Conservation (phyloP, 805 yeast genomes). For the Isabelozyma gotoi region DNA sequence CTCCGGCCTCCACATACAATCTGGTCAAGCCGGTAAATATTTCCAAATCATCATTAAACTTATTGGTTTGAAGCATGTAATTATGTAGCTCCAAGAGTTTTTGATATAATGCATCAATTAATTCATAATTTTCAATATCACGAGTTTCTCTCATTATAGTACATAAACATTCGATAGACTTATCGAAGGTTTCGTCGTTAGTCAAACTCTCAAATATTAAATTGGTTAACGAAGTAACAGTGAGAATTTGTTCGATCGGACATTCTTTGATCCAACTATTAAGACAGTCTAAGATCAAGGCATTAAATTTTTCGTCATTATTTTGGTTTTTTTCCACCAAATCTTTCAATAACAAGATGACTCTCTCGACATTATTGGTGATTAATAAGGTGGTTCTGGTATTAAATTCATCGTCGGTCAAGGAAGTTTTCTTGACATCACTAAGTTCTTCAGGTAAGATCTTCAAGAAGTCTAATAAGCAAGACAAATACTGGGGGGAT, state of each 20-base stretch:
- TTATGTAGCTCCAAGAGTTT: conserved; percentile 65
- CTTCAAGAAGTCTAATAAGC: conserved; percentile 75
- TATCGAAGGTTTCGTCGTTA: conserved; percentile 72
- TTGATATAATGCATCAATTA: conserved; percentile 66
- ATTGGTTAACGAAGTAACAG: conserved; percentile 61
- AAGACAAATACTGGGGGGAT: conserved; percentile 35
- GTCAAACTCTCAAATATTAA: conserved; percentile 63
- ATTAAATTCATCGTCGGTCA: conserved; percentile 79
- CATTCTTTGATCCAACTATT: conserved; percentile 91
- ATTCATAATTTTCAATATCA: conserved; percentile 63
- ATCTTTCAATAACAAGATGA: conserved; percentile 60
- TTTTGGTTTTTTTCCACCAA: conserved; percentile 25
- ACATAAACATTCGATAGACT: conserved; percentile 83
- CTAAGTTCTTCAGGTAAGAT: conserved; percentile 89
- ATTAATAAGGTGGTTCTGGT: conserved; percentile 63
- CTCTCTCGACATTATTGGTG: conserved; percentile 63
- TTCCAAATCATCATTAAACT: conserved; percentile 58
- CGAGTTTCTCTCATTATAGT: conserved; percentile 79
- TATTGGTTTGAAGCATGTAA: conserved; percentile 36
- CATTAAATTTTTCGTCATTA: conserved; percentile 29
- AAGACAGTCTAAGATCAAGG: conserved; percentile 67
- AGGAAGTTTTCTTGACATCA: conserved; percentile 72
- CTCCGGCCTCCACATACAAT: conserved; percentile 88
- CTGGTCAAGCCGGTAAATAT: conserved; percentile 69
- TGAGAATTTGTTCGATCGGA: conserved; percentile 67